Base-by-base conservation (phyloP, 352 stramenopile genomes). In the Phytophthora gonapodyides region DNA sequence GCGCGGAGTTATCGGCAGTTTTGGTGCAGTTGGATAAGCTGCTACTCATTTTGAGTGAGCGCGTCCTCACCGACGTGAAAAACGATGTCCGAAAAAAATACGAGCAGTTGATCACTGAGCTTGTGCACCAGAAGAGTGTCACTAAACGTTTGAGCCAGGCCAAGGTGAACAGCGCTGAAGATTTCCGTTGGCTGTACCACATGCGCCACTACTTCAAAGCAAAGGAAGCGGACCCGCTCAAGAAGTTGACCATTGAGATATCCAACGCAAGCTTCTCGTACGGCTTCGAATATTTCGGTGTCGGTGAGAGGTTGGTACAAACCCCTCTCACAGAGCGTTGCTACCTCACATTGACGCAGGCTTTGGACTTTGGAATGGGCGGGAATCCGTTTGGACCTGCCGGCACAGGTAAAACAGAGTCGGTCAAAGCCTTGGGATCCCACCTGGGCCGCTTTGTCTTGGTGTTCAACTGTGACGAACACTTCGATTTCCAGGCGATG, bases 401-500 rank as follows among this genome's bases (percentile, higher is more conserved):
- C 27, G 98, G 98, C 21, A 99, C 98, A 8, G 98, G 98, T 63
- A 99, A 99, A 76, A 99, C 98, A 7, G 98, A 99, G 78, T 99
- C 90, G 24, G 98, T 99, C 9, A 99, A 99, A 72, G 98, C 97
- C 27, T 76, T 99, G 21, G 98, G 98, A 24, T 97, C 97, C 10
- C 97, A 99, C 50, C 78, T 99, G 16, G 98, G 98, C 55, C 88
- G 98, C 31, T 99, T 99, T 73, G 97, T 99, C 24, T 68, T 99
- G 34, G 98, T 99, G 19, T 99, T 99, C 84, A 99, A 99, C 77
- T 99, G 98, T 84, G 98, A 99, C 57, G 98, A 99, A 71, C 89
- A 97, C 33, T 99, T 99, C 72, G 98, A 99, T 73, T 99, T 99
- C 78, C 96, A 98, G 66, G 97, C 97, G 3, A 99, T 99, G 96